Percentiles rank a stretch among this genome's conserved stretches.
phyloP scores from a whole-genome alignment of 139 green algal genomes.

The Coelastrella sp. region DNA sequence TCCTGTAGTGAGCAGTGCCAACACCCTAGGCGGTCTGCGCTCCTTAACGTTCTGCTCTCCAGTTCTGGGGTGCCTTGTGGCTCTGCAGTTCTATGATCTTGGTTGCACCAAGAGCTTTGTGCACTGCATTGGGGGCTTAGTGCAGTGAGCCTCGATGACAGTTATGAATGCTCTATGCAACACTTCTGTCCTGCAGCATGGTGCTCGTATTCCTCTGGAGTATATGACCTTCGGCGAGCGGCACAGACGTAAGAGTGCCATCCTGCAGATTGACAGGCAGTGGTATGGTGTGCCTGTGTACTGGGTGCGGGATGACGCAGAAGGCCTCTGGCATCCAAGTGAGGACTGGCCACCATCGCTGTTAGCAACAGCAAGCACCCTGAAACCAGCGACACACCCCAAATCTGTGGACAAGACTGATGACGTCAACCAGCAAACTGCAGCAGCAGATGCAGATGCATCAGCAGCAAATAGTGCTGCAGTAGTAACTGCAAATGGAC shows the following conservation, averaged over 20 bases:
- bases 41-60: too few relatives aligned
- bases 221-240: constrained; percentile 79
- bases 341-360: constrained; percentile 53
- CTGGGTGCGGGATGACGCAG: constrained; percentile 79
- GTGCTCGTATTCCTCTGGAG: constrained; percentile 78
- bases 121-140: not conserved
- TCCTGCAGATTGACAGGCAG: constrained; percentile 73
- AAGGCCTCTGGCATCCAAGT: constrained; percentile 64
- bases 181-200: constrained; percentile 49
- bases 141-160: too few relatives aligned
- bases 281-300: constrained; percentile 84
- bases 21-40: too few relatives aligned
- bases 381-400: too few relatives aligned
- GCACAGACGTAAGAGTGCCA: constrained; percentile 67
- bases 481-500: not conserved
- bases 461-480: constrained; percentile 8
- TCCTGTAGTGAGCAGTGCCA: too few relatives aligned
- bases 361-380: not conserved
- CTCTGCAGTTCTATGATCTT: too few relatives aligned
- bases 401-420: too few relatives aligned
- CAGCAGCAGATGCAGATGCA: constrained; percentile 31
- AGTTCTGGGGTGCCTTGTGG: too few relatives aligned
- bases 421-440: not conserved
- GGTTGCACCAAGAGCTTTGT: too few relatives aligned
- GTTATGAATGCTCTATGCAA: not conserved